Conservation (phyloP, 2,329 filamentous ascomycete species). For the Triangularia verruculosa region DNA sequence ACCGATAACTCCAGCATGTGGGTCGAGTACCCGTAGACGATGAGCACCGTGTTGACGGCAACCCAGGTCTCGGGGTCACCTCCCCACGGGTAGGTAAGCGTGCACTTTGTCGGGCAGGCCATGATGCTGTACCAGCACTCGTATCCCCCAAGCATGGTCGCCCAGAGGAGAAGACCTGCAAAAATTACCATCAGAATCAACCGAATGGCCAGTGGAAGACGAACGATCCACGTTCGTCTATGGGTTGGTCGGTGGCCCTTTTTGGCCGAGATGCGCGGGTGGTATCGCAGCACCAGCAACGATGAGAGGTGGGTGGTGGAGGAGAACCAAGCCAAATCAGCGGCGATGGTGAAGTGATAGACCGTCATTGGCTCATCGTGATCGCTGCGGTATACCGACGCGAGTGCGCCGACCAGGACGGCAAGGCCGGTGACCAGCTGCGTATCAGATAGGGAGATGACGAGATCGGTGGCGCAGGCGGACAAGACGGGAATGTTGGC, state of each 20-base stretch:
- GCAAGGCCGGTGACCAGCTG: slow-evolving; percentile 29
- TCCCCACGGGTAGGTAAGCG: background rate
- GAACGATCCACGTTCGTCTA: background rate
- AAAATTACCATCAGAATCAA: background rate
- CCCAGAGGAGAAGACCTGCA: background rate
- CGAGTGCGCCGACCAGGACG: slow-evolving; percentile 20
- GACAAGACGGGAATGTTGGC: background rate
- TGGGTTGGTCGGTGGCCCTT: background rate
- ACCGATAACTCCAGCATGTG: slow-evolving; percentile 1
- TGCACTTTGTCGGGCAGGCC: slow-evolving; percentile 3
- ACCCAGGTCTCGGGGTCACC: background rate
- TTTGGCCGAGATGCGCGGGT: background rate
- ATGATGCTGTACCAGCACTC: slow-evolving; percentile 1
- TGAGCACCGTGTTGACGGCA: slow-evolving; percentile 1
- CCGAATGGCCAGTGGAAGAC: background rate
- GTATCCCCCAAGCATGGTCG: background rate
- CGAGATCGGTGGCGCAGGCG: slow-evolving; percentile 22
- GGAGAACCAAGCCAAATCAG: slow-evolving; percentile 30
- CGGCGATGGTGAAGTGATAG: slow-evolving; percentile 29
- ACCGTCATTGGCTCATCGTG: slow-evolving; percentile 20
- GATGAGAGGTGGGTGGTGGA: slow-evolving; percentile 26
- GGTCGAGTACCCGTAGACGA: background rate
- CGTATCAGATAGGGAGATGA: slow-evolving; percentile 26
- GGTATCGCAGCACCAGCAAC: slow-evolving; percentile 16
- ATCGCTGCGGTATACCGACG: slow-evolving; percentile 9